Evolutionary conservation across 257 asterid species (phyloP), one percentile per base, ranked within the genome.

Genomic region (Oldenlandia corymbosa): DNA sequence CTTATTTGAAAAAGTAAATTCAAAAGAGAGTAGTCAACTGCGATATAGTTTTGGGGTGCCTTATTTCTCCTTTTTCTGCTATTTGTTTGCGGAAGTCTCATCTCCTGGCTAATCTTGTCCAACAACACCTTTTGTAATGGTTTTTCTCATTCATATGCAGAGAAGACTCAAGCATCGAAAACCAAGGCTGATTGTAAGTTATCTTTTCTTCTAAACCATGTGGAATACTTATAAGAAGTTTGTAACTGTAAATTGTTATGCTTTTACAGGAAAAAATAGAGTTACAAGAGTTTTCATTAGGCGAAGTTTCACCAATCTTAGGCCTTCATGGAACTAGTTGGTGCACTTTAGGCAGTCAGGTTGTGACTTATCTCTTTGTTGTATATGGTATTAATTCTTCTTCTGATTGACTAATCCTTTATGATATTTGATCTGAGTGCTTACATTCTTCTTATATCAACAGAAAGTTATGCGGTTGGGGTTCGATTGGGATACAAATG

Each of bases 401-500:
- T 17, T 18, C 5, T 46, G 14, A 47, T 32, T 21, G 11, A 41
- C 2, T 47, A 6, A n/a, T n/a, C n/a, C n/a, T n/a, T n/a, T n/a
- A n/a, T n/a, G 62, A 27, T 70, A 23, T 20, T 47, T 56, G n/a
- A n/a, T 27, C 12, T 18, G 31, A 16, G 11, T 65, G 43, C 75
- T 76, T 51, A 80, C 57, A 58, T n/a, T 18, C 58, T 68, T 20
- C 71, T 46, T 68, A 1, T 75, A 59, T 62, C 75, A 42, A 69
- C 97, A 93, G 97, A 55, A 71, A 68, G 71, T 80, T 60, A 62
- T 86, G 85, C 96, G 69, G 41, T 62, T 81, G 81, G 89, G 99
- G 70, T 93, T 93, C 62, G 96, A 90, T 79, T 93, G 99, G 99
- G 95, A 90, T 78, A 60, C 97, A 10, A 76, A 77, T 31, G 95